Evolutionary conservation across 805 yeast genomes (phyloP), one percentile per base, ranked within the genome.

Genomic region (Wickerhamomyces hampshirensis): DNA sequence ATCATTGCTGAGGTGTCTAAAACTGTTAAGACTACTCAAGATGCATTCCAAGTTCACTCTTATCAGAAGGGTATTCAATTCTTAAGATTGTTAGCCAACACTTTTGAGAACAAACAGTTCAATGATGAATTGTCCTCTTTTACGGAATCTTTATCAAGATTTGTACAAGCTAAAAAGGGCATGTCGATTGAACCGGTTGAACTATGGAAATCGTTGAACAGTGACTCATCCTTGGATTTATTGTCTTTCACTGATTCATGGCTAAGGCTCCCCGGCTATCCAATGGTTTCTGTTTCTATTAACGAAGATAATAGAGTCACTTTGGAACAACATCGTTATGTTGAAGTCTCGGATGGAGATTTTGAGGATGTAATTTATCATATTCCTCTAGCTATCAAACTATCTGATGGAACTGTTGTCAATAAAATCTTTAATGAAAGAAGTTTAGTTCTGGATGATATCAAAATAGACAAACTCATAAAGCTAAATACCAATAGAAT

Each of bases 61-160:
- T 80, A 80, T 47, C 77, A 76, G 30, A 78, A 77, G 54, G 85
- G 85, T 15, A 69, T 80, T 31, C 65, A 68, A 18, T 51, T 77
- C 19, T 42, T 79, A 29, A 64, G 77, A 55, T 73, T 73, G 77
- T 50, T 80, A 19, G 69, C 69, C 8, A 63, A 64, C 27, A 43
- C 66, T 21, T 65, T 73, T 43, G 65, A 62, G 34, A 48, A 48
- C 23, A 64, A 58, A 2, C 33, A 43, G 1, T 47, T 50, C 18
- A 49, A 54, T 15, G 61, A 60, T 31, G 50, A 56, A 12, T 32
- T 57, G 19, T 54, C 57, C 17, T 50, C 59, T n/a, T 65, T 60
- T 38, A 53, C 62, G 45, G 30, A 47, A 21, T 58, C 65, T 1
- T 43, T 76, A 24, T 58, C 65, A 5, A 56, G 60, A 16, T 68